These are phyloP conservation scores for Talaromyces ruber DNA, from an alignment of 495 filamentous ascomycete genomes.

Conservation along the genomic window DNA sequence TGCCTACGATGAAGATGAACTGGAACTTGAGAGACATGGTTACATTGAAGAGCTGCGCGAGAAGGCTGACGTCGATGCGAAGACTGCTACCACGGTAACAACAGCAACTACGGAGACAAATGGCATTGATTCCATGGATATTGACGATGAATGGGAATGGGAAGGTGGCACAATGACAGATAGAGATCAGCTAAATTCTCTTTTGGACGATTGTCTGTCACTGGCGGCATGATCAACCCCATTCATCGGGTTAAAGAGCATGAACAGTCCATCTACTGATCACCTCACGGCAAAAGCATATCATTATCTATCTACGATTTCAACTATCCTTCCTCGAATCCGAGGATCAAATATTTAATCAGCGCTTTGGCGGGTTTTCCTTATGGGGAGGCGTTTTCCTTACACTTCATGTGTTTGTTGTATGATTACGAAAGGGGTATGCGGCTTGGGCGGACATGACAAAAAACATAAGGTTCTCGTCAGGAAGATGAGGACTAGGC, in stretches of 20 bases:
- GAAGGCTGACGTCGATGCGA: background rate
- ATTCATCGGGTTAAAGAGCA: background rate
- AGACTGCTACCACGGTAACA: conserved; percentile 4
- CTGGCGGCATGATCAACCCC: conserved; percentile 30
- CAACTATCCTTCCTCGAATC: background rate
- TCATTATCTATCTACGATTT: conserved; percentile 4
- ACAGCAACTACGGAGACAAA: conserved; percentile 25
- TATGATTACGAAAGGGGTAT: background rate
- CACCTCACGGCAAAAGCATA: background rate
- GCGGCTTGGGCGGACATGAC: background rate
- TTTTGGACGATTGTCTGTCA: conserved; percentile 58
- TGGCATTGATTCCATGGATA: conserved; percentile 49
- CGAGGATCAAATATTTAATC: background rate
- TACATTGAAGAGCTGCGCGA: conserved; percentile 18
- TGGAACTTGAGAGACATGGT: conserved; percentile 53
- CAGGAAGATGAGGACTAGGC: background rate
- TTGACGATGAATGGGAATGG: conserved; percentile 63
- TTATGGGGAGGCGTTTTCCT: background rate
- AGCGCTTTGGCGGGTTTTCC: background rate
- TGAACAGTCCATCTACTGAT: background rate
- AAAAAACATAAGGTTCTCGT: background rate
- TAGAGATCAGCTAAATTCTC: conserved; percentile 50
- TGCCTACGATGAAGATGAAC: conserved; percentile 66
- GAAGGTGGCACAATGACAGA: conserved; percentile 59
- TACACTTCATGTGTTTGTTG: background rate